Percentiles rank a stretch among this genome's conserved stretches.
phyloP scores from a whole-genome alignment of 2,329 filamentous ascomycete species.

The Trichoderma semiorbis region DNA sequence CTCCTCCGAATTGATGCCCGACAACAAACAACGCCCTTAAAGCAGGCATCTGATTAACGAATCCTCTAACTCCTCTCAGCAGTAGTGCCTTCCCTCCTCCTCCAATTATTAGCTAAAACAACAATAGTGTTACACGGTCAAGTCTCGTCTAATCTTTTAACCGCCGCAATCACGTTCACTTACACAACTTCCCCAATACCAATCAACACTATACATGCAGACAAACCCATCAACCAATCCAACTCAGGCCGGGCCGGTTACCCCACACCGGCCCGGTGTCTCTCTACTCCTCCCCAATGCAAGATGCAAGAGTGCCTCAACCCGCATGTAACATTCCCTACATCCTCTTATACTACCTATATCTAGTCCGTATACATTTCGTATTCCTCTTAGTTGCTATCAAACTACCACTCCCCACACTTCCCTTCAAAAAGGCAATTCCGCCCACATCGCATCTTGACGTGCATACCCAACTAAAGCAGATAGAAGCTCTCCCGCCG shows the following conservation, averaged over 20 bases:
- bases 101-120: not conserved
- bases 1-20: not conserved
- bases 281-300: not conserved
- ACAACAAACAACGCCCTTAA: not conserved
- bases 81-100: not conserved
- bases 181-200: not conserved
- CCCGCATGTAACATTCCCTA: not conserved
- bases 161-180: not conserved
- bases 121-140: not conserved
- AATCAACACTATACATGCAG: not conserved
- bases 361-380: not conserved
- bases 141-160: constrained; percentile 6
- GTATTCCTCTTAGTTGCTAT: not conserved
- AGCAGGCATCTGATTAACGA: not conserved
- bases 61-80: not conserved
- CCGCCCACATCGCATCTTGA: not conserved
- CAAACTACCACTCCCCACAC: not conserved
- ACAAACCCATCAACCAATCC: not conserved
- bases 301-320: not conserved
- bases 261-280: not conserved
- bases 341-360: not conserved
- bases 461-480: not conserved
- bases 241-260: not conserved
- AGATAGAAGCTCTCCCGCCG: not conserved
- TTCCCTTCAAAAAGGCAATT: constrained; percentile 3